Conservation (phyloP, 768 basidiomycete genomes). For the Hortiboletus flavorubellus region DNA sequence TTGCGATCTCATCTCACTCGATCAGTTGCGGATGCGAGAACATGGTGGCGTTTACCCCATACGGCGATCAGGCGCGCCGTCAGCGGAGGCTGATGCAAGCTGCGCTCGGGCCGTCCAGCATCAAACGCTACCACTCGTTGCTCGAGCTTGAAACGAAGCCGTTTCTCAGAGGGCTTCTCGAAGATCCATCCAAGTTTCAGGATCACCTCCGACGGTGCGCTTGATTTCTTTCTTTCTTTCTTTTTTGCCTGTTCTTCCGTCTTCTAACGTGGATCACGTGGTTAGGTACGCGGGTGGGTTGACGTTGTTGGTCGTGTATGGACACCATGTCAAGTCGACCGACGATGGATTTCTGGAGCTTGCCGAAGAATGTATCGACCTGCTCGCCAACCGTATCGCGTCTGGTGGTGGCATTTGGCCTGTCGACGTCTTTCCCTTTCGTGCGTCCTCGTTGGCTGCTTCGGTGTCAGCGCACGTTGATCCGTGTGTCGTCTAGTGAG, state of each 20-base stretch:
- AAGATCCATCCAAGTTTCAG: constrained; percentile 35
- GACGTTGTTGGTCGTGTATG: constrained; percentile 62
- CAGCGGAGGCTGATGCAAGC: constrained; percentile 67
- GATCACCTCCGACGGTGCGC: constrained; percentile 35
- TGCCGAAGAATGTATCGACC: constrained; percentile 39
- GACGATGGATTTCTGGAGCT: constrained; percentile 42
- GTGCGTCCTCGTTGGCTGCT: constrained; percentile 20
- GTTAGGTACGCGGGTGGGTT: constrained; percentile 47
- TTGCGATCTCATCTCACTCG: constrained; percentile 4
- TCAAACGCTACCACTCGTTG: constrained; percentile 56
- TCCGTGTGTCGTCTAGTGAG: constrained; percentile 35
- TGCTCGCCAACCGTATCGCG: constrained; percentile 44
- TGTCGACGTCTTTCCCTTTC: constrained; percentile 37
- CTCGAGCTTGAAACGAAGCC: constrained; percentile 53
- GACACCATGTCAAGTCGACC: constrained; percentile 43
- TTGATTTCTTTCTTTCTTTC: neutral
- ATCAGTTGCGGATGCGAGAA: constrained; percentile 58
- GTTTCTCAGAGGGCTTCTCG: constrained; percentile 55
- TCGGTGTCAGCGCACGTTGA: neutral
- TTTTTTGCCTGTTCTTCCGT: neutral
- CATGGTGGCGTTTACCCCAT: constrained; percentile 69
- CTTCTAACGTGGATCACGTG: constrained; percentile 25
- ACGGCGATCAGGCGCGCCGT: constrained; percentile 58
- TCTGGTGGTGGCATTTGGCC: constrained; percentile 43
- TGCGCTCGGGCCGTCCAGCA: constrained; percentile 51